Conservation (phyloP, 2,329 filamentous ascomycete species). For the Diaporthe caulivora region DNA sequence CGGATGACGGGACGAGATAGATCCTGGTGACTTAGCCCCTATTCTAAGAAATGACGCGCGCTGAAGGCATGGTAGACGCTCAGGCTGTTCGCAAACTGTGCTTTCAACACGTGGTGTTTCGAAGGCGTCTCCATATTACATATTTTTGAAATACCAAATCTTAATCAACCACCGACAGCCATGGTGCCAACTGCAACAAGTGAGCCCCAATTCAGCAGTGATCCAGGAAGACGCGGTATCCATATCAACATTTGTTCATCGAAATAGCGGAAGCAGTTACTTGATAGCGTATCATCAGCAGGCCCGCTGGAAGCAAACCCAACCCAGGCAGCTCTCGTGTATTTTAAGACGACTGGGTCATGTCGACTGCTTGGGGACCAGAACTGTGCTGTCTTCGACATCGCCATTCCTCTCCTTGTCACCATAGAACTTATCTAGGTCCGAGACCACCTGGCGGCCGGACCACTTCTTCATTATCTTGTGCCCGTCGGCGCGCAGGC, state of each 20-base stretch:
- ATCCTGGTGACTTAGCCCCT: slow-evolving; percentile 5
- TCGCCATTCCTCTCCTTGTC: slow-evolving; percentile 44
- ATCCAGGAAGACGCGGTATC: not conserved
- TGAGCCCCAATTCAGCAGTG: too few species aligned
- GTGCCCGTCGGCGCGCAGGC: slow-evolving; percentile 58
- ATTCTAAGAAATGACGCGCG: not conserved
- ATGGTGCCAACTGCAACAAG: not conserved
- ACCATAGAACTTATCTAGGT: slow-evolving; percentile 56
- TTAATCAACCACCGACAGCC: not conserved
- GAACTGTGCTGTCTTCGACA: slow-evolving; percentile 52
- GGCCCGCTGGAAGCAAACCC: not conserved
- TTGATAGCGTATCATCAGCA: not conserved
- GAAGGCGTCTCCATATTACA: not conserved
- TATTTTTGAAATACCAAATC: not conserved
- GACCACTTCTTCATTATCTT: slow-evolving; percentile 58
- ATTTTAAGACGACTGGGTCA: not conserved
- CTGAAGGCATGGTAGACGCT: not conserved
- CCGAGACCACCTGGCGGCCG: slow-evolving; percentile 61
- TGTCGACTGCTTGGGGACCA: slow-evolving; percentile 47
- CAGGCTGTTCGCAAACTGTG: not conserved
- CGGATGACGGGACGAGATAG: slow-evolving; percentile 12
- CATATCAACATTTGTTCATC: not conserved
- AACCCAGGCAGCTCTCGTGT: not conserved
- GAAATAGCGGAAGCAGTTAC: not conserved
- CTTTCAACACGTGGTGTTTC: not conserved